Percentiles rank a stretch among this genome's conserved stretches.
These are phyloP conservation scores for Phytopythium oedochilum DNA, from an alignment of 352 stramenopile species.

Conservation along the genomic window DNA sequence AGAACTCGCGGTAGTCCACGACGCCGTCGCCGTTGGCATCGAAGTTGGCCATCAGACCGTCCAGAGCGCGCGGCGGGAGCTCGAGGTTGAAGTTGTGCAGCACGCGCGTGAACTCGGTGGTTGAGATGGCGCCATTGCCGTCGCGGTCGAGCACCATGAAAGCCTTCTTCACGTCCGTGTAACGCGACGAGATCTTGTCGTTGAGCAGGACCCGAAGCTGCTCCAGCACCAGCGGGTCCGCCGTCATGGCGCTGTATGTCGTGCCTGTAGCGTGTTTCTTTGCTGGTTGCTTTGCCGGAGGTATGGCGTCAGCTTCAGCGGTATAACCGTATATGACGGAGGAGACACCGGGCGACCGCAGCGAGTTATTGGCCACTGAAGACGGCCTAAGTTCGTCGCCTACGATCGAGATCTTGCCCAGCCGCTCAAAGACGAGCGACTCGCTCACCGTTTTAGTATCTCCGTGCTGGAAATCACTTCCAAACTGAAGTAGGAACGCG, in stretches of 20 bases:
- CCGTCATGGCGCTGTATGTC: constrained; percentile 1
- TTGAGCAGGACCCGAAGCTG: constrained; percentile 58
- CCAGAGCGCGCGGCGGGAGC: constrained; percentile 29
- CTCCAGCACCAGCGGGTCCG: constrained; percentile 40
- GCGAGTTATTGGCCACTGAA: constrained; percentile 32
- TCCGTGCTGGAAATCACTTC: constrained; percentile 52
- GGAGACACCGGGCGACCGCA: constrained; percentile 46
- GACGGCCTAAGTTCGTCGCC: constrained; percentile 8
- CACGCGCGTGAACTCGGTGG: constrained; percentile 40
- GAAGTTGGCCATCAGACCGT: constrained; percentile 27
- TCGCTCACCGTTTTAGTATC: constrained; percentile 64
- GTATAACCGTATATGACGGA: constrained; percentile 16
- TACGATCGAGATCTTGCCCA: constrained; percentile 6
- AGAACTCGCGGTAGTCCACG: constrained; percentile 63
- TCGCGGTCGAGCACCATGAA: constrained; percentile 42
- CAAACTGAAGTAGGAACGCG: constrained; percentile 61
- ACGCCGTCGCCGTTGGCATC: constrained; percentile 30
- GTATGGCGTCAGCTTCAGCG: constrained; percentile 7
- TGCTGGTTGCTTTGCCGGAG: constrained; percentile 5
- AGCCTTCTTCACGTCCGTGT: constrained; percentile 38
- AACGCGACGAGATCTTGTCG: constrained; percentile 38
- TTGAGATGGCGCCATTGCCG: constrained; percentile 37
- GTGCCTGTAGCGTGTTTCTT: constrained; percentile 1
- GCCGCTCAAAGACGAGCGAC: constrained; percentile 44
- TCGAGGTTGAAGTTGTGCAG: constrained; percentile 45